Evolutionary conservation across 441 rosid genomes (phyloP).

Genomic region (Populus hybrid): DNA sequence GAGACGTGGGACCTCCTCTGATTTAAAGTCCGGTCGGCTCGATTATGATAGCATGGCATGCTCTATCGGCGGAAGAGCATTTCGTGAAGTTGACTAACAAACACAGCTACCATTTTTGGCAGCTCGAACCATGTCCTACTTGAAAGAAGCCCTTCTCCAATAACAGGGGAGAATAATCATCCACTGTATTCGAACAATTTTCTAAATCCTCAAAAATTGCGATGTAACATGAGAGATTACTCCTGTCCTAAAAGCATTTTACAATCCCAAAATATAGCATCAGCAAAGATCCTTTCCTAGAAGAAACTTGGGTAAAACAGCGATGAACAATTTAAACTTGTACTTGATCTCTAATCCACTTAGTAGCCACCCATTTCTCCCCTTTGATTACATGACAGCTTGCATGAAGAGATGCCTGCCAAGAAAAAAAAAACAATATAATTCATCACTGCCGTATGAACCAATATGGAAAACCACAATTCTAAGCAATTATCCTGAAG

Average conservation of each 20-base stretch:
- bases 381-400: constrained; percentile 79
- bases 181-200: neutral
- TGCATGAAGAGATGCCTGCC: constrained; percentile 78
- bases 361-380: constrained; percentile 91
- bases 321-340: constrained; percentile 13
- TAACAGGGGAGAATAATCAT: neutral
- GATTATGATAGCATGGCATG: too few species aligned
- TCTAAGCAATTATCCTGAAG: too few species aligned
- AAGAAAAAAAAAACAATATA: neutral
- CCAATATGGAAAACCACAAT: too few species aligned
- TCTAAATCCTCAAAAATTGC: neutral
- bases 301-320: neutral
- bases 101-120: too few species aligned
- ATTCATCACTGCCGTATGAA: too few species aligned
- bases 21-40: too few species aligned
- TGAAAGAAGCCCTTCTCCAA: neutral
- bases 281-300: too few species aligned
- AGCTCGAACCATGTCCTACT: too few species aligned
- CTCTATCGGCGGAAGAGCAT: too few species aligned
- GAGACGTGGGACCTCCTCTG: too few species aligned
- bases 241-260: neutral
- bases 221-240: neutral
- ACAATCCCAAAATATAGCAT: neutral
- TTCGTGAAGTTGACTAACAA: too few species aligned
- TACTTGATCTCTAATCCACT: constrained; percentile 82